These are phyloP conservation scores for Telfairia occidentalis DNA, from an alignment of 331 rosid genomes.

Conservation along the genomic window DNA sequence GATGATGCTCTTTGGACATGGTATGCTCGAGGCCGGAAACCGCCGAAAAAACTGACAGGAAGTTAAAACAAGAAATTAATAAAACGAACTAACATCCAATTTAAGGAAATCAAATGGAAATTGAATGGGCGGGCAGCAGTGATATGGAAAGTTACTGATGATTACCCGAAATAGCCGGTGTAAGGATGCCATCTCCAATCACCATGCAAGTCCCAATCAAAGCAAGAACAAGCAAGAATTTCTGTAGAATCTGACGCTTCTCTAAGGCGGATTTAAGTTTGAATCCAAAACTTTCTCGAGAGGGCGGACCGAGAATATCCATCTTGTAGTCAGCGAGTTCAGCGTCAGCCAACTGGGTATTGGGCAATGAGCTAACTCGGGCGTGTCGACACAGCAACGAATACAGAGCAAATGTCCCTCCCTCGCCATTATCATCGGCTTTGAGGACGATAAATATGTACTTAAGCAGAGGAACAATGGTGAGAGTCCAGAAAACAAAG, in stretches of 20 bases:
- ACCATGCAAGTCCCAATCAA: constrained; percentile 95
- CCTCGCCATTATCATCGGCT: constrained; percentile 95
- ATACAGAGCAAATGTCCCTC: constrained; percentile 92
- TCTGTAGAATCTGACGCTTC: constrained; percentile 61
- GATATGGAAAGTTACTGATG: not conserved
- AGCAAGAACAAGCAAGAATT: constrained; percentile 63
- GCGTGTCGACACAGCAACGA: constrained; percentile 85
- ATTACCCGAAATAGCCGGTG: constrained; percentile 88
- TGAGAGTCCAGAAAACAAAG: constrained; percentile 84
- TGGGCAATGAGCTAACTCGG: constrained; percentile 60
- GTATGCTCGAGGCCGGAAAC: constrained; percentile 95
- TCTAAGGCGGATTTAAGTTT: constrained; percentile 47
- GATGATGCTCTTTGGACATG: constrained; percentile 59
- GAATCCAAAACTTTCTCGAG: constrained; percentile 28
- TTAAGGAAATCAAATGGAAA: not conserved
- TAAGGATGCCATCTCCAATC: constrained; percentile 88
- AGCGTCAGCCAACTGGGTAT: constrained; percentile 62
- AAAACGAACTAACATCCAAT: constrained; percentile 4
- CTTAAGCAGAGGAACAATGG: constrained; percentile 68
- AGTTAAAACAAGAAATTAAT: constrained; percentile 21
- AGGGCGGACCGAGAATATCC: constrained; percentile 11
- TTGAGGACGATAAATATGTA: constrained; percentile 77
- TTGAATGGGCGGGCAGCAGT: not conserved
- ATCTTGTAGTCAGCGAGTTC: constrained; percentile 60
- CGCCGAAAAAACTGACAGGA: constrained; percentile 77